Base-by-base conservation (phyloP, 1,284 basidiomycete species). In the Vanrija pseudolonga region DNA sequence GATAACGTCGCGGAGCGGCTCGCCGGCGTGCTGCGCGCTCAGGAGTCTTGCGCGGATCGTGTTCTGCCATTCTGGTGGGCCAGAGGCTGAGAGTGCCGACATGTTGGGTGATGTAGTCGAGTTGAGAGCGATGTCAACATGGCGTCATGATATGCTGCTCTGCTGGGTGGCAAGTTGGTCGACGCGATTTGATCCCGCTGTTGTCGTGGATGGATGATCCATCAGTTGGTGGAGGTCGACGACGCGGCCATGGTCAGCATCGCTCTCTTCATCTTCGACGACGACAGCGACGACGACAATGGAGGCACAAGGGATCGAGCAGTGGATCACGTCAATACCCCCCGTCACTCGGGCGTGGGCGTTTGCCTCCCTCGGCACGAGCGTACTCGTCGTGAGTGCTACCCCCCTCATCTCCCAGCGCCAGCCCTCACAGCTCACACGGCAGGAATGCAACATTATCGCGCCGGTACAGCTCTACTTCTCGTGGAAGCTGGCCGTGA, bases 401-500 rank as follows among this genome's bases (percentile, higher is more conserved):
- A 2, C 14, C 32, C 14, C 32, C 14, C 32, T 32, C 32, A 14
- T 4, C 32, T 32, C 37, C 7, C 26, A n/a, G 15, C 4, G 15
- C 12, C n/a, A 15, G 37, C 37, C 37, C n/a, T n/a, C n/a, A n/a
- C n/a, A n/a, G 26, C 19, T 42, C 28, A 43, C 12, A 17, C 51
- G 59, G 1, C 63, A 96, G 92, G 91, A 95, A 89, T 92, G 88
- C 65, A 87, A 93, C 65, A 78, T 92, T 37, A 83, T 96, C 2
- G 90, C 90, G 0, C 90, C 90, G 0, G 78, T 94, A 19, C 92
- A 95, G 73, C 82, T 96, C 24, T 96, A 93, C 77, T 95, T 91
- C 77, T 94, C 89, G 64, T 89, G 85, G 72, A 88, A 87, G 71
- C 83, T 86, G 22, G 85, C 88, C 3, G 88, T 95, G 61, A 80